Evolutionary conservation across 169 alveolate species (phyloP), one percentile per base, ranked within the genome.

Genomic region (Plasmodium inui): DNA sequence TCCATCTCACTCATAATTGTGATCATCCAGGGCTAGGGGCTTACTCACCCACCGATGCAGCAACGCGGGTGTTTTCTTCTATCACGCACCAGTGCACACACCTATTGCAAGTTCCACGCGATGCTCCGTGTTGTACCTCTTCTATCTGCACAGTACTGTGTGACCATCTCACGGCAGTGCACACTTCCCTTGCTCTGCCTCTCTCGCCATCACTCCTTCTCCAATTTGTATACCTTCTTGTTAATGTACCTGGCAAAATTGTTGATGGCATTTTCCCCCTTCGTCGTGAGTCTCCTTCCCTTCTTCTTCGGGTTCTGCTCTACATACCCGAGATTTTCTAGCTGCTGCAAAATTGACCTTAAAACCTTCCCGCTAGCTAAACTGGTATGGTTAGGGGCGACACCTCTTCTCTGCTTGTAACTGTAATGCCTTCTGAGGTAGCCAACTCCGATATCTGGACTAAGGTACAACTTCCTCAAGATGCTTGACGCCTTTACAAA

Each of bases 401-500:
- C 97, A 41, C 99, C 99, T 83, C 98, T 95, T 92, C 99, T 97
- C 91, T 97, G 97, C 67, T 96, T 98, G 83, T 98, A 97, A 93
- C 99, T 98, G 97, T 96, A 99, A 80, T 97, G 98, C 96, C 98
- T 98, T 92, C 98, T 97, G 55, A 98, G 97, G 57, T 98, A 95
- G 41, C 98, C 98, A 61, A 98, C 97, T 70, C 99, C 99, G 82
- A 96, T 96, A 94, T 98, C 98, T 17, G 99, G 99, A 95, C 98
- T 98, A 93, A 98, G 96, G 96, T 98, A 99, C 57, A 99, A 83
- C 93, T 98, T 98, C 83, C 99, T 98, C 88, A 99, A 97, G 50
- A 99, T 96, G 67, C 99, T 98, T 8, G 99, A 99, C 46, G 99
- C 99, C 95, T 99, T 97, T 19, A 98, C 93, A 98, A 97, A 99